A percentile compares a stretch with the other conserved stretches of the same genome.
These are phyloP conservation scores for Teunomyces pallodes DNA, from an alignment of 805 yeast genomes.

Conservation along the genomic window DNA sequence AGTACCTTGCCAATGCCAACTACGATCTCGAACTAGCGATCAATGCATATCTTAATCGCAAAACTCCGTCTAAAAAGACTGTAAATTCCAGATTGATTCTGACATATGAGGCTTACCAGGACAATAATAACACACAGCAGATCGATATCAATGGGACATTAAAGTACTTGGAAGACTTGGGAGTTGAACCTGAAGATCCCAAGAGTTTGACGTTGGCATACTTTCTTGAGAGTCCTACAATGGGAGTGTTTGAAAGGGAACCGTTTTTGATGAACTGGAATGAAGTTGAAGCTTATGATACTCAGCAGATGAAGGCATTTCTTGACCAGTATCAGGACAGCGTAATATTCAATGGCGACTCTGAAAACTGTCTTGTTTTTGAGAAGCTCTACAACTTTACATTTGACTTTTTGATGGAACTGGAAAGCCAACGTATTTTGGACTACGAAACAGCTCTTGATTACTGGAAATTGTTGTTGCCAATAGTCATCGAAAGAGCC, in stretches of 20 bases:
- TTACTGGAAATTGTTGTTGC: slow-evolving; percentile 74
- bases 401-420: slow-evolving; percentile 62
- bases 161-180: slow-evolving; percentile 61
- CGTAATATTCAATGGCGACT: slow-evolving; percentile 5
- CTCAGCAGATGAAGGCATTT: slow-evolving; percentile 46
- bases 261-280: slow-evolving; percentile 62
- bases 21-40: slow-evolving; percentile 32
- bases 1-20: slow-evolving; percentile 28
- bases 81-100: slow-evolving; percentile 19
- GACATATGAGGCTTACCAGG: slow-evolving; percentile 34
- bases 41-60: slow-evolving; percentile 22
- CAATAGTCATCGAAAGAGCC: slow-evolving; percentile 6
- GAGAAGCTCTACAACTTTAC: slow-evolving; percentile 66
- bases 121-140: slow-evolving; percentile 24
- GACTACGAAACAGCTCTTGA: slow-evolving; percentile 61
- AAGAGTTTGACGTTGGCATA: slow-evolving; percentile 69
- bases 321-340: slow-evolving; percentile 14
- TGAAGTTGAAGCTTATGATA: slow-evolving; percentile 22
- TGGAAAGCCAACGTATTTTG: slow-evolving; percentile 52
- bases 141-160: slow-evolving; percentile 83
- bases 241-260: slow-evolving; percentile 56
- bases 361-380: slow-evolving; percentile 42
- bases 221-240: slow-evolving; percentile 60
- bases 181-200: slow-evolving; percentile 71
- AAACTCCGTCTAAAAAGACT: slow-evolving; percentile 1